Percentiles rank a stretch among this genome's conserved stretches.
Evolutionary conservation across 1,284 basidiomycete species (phyloP).

Genomic region (Sanghuangporus baumii): DNA sequence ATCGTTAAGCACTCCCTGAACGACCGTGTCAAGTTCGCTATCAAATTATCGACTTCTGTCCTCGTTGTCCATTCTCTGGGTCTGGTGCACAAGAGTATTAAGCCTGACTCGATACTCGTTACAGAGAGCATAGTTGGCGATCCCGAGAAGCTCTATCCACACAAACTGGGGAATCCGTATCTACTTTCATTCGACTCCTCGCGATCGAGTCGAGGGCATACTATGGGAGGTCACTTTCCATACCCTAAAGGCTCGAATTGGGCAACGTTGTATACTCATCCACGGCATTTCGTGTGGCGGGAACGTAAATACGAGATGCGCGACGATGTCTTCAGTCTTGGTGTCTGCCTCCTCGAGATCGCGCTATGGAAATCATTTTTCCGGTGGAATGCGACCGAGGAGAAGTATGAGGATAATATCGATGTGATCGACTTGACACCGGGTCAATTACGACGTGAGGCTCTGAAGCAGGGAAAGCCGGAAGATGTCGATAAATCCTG

Average conservation of each 20-base stretch:
- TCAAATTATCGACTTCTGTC: slow-evolving; percentile 1
- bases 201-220: not conserved
- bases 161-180: slow-evolving; percentile 4
- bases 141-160: not conserved
- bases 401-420: not conserved
- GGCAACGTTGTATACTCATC: not conserved
- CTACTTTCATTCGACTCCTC: not conserved
- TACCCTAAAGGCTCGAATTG: not conserved
- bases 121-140: not conserved
- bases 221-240: not conserved
- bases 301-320: slow-evolving; percentile 7
- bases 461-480: not conserved
- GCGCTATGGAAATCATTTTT: slow-evolving; percentile 14
- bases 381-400: not conserved
- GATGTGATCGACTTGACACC: not conserved
- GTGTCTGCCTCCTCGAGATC: slow-evolving; percentile 14
- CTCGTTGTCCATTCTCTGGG: slow-evolving; percentile 11
- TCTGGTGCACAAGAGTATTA: slow-evolving; percentile 10
- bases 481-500: not conserved
- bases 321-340: slow-evolving; percentile 16
- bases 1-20: not conserved
- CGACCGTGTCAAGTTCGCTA: slow-evolving; percentile 6
- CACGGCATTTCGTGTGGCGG: not conserved
- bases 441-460: not conserved
- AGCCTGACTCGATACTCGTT: slow-evolving; percentile 11